Conservation (phyloP, 768 basidiomycete genomes). For the Lepiota venenata region DNA sequence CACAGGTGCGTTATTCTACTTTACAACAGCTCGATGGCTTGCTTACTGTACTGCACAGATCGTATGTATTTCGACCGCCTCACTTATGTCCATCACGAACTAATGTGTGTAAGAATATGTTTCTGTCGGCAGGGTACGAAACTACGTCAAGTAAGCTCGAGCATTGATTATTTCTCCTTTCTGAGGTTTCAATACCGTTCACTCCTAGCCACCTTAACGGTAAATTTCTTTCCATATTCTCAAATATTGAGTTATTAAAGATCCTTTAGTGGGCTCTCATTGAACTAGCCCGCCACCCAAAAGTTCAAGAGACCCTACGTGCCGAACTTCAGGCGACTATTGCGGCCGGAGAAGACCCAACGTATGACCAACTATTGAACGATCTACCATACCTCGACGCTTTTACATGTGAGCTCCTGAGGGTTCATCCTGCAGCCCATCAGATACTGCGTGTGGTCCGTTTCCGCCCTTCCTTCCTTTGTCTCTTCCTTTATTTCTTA, state of each 20-base stretch:
- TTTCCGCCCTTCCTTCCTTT: not conserved
- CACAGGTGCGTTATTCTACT: constrained; percentile 23
- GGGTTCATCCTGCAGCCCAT: constrained; percentile 33
- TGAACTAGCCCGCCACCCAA: constrained; percentile 42
- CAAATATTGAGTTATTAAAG: too few relatives aligned
- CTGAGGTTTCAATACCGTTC: not conserved
- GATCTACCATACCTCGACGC: constrained; percentile 54
- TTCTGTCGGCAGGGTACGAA: constrained; percentile 39
- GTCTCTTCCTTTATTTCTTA: not conserved
- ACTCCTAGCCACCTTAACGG: constrained; percentile 31
- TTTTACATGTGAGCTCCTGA: constrained; percentile 35
- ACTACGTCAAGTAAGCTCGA: constrained; percentile 42
- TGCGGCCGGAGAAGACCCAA: constrained; percentile 42
- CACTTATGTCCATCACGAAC: too few relatives aligned
- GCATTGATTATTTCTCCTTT: not conserved
- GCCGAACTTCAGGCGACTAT: constrained; percentile 36
- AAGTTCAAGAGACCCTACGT: constrained; percentile 44
- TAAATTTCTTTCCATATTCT: constrained; percentile 11
- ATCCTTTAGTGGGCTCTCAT: constrained; percentile 49
- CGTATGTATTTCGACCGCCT: constrained; percentile 17
- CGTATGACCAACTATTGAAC: constrained; percentile 45
- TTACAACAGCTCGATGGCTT: not conserved
- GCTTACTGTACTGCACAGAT: constrained; percentile 27
- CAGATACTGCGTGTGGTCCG: constrained; percentile 36
- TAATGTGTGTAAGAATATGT: not conserved